Evolutionary conservation across 2,329 filamentous ascomycete genomes (phyloP).

Genomic region (Raffaelea albimanens): DNA sequence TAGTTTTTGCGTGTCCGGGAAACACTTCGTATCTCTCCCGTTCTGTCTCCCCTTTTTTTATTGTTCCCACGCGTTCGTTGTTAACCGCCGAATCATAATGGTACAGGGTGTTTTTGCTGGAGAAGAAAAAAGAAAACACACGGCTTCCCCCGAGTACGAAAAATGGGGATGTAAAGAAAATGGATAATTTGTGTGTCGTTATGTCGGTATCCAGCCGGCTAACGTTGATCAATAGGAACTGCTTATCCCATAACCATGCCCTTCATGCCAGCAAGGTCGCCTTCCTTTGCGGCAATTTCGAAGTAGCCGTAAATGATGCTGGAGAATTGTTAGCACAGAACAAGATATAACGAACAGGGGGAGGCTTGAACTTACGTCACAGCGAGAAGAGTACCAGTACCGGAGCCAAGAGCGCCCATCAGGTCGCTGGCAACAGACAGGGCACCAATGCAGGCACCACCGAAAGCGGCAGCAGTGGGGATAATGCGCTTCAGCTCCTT

Average conservation of each 20-base stretch:
- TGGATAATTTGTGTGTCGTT: too few species aligned
- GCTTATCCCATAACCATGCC: slow-evolving; percentile 61
- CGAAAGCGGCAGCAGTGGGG: slow-evolving; percentile 93
- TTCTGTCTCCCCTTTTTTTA: too few species aligned
- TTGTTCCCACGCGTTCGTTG: too few species aligned
- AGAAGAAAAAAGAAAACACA: too few species aligned
- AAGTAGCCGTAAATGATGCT: slow-evolving; percentile 99
- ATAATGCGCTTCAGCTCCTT: slow-evolving; percentile 99
- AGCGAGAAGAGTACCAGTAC: slow-evolving; percentile 94
- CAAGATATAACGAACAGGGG: neutral
- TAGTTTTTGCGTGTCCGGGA: too few species aligned
- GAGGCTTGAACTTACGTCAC: slow-evolving; percentile 74
- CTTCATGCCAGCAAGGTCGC: slow-evolving; percentile 78
- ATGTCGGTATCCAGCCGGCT: too few species aligned
- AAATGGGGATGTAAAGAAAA: too few species aligned
- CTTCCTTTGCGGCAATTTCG: slow-evolving; percentile 97
- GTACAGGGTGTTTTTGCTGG: too few species aligned
- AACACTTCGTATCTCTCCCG: too few species aligned
- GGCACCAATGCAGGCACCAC: slow-evolving; percentile 97
- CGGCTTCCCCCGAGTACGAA: too few species aligned
- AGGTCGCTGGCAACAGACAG: slow-evolving; percentile 93
- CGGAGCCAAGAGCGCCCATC: slow-evolving; percentile 88
- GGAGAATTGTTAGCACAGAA: slow-evolving; percentile 25
- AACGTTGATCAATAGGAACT: too few species aligned
- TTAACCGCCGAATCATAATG: too few species aligned